A percentile compares a stretch with the other conserved stretches of the same genome.
Conservation (phyloP, 1,139 yeast species). For the Pichia sp. region DNA sequence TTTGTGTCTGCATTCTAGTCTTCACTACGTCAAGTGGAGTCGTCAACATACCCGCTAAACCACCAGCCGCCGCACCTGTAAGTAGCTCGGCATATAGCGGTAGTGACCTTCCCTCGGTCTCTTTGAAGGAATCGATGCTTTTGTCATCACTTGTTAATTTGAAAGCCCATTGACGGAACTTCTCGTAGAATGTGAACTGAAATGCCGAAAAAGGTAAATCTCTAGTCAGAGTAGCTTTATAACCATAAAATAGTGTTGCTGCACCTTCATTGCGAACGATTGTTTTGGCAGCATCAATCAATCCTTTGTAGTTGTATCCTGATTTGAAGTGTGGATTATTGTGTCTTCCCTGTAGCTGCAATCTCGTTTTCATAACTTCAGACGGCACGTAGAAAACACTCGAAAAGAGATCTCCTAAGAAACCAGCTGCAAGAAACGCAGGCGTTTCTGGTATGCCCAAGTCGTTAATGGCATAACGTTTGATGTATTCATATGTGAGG, state of each 20-base stretch:
- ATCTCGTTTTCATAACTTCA: slow-evolving; percentile 88
- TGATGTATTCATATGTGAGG: slow-evolving; percentile 79
- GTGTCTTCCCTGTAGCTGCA: slow-evolving; percentile 83
- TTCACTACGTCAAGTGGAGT: slow-evolving; percentile 76
- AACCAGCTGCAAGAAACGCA: slow-evolving; percentile 78
- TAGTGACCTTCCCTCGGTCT: slow-evolving; percentile 29
- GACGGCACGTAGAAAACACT: slow-evolving; percentile 95
- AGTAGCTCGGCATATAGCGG: slow-evolving; percentile 57
- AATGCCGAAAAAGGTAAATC: slow-evolving; percentile 94
- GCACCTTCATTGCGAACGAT: slow-evolving; percentile 66
- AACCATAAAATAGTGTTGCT: slow-evolving; percentile 76
- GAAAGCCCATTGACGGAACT: slow-evolving; percentile 62
- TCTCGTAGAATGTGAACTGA: slow-evolving; percentile 92
- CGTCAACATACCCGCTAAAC: slow-evolving; percentile 72
- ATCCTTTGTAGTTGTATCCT: slow-evolving; percentile 79
- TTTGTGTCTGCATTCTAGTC: slow-evolving; percentile 83
- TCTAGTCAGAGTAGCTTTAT: slow-evolving; percentile 84
- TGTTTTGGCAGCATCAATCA: slow-evolving; percentile 59
- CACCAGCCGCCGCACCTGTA: slow-evolving; percentile 97
- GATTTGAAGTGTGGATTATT: slow-evolving; percentile 74
- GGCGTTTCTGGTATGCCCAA: slow-evolving; percentile 69
- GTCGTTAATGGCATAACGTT: slow-evolving; percentile 60
- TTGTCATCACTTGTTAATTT: slow-evolving; percentile 17
- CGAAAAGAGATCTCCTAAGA: slow-evolving; percentile 84
- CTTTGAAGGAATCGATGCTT: slow-evolving; percentile 4